Evolutionary conservation across 2,329 filamentous ascomycete genomes (phyloP).

Genomic region (Juglanconis juglandina): DNA sequence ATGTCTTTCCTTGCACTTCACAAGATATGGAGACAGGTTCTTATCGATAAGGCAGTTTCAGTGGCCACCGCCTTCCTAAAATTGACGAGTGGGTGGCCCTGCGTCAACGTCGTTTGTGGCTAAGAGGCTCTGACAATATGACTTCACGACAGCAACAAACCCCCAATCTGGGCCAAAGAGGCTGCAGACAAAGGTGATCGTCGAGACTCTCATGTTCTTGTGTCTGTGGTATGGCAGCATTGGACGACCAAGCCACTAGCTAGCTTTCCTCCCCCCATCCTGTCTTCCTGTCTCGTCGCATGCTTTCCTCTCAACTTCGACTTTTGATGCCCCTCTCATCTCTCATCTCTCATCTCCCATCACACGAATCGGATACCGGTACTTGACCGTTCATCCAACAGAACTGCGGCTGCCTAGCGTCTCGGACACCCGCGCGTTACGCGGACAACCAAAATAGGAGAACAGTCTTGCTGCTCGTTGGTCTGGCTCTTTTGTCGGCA

Average conservation of each 20-base stretch:
- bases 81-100: not conserved
- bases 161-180: not conserved
- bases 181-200: constrained; percentile 6
- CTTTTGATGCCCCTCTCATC: not conserved
- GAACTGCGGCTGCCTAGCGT: too few relatives aligned
- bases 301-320: not conserved
- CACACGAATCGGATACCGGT: not conserved
- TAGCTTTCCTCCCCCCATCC: not conserved
- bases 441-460: not conserved
- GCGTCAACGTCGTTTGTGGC: constrained; percentile 1
- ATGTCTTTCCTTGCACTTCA: not conserved
- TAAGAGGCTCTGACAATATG: not conserved
- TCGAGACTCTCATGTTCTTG: not conserved
- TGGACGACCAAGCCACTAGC: not conserved
- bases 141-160: not conserved
- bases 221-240: not conserved
- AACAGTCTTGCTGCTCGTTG: not conserved
- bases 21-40: not conserved
- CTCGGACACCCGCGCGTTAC: too few relatives aligned
- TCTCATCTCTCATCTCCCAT: not conserved
- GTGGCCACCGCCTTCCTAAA: constrained; percentile 4
- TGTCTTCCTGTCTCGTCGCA: not conserved
- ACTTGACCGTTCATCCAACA: not conserved
- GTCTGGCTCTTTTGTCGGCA: not conserved
- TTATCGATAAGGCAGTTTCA: not conserved